Evolutionary conservation across 23 red algal species (phyloP).

Genomic region (Agarophyton chilense): DNA sequence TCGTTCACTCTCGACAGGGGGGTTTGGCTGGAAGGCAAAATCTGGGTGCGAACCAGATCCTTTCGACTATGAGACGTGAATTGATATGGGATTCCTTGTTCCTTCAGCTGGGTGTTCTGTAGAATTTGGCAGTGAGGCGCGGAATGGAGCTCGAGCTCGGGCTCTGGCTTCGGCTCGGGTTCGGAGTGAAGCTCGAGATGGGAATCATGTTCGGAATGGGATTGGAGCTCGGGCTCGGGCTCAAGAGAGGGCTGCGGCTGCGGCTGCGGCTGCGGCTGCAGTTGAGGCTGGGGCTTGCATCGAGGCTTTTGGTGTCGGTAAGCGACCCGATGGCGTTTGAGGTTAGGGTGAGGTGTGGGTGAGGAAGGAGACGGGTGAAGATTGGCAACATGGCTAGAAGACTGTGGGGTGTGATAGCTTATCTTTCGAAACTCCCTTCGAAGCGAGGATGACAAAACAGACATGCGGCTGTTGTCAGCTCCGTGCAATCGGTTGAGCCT

Average conservation of each 20-base stretch:
- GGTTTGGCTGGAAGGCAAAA: neutral
- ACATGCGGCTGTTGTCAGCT: slow-evolving; percentile 26
- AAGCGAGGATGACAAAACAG: slow-evolving; percentile 22
- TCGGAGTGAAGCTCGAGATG: neutral
- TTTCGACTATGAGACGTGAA: neutral
- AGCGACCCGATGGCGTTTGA: neutral
- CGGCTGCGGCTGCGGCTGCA: neutral
- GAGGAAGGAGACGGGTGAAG: neutral
- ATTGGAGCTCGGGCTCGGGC: neutral
- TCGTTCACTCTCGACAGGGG: neutral
- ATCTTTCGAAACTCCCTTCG: slow-evolving; percentile 46
- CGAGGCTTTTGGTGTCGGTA: neutral
- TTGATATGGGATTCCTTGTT: neutral
- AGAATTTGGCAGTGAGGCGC: too few relatives aligned
- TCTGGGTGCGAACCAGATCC: neutral
- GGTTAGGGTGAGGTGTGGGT: neutral
- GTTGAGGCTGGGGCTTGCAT: neutral
- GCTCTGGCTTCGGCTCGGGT: neutral
- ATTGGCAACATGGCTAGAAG: neutral
- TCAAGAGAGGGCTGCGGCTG: too few relatives aligned
- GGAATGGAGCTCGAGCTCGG: too few relatives aligned
- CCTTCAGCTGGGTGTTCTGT: too few relatives aligned
- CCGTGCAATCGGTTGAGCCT: slow-evolving; percentile 44
- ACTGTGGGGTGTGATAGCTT: slow-evolving; percentile 16
- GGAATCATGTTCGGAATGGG: neutral